Evolutionary conservation across 1,284 basidiomycete genomes (phyloP), one percentile per base, ranked within the genome.

Genomic region (Termitomyces sp.): DNA sequence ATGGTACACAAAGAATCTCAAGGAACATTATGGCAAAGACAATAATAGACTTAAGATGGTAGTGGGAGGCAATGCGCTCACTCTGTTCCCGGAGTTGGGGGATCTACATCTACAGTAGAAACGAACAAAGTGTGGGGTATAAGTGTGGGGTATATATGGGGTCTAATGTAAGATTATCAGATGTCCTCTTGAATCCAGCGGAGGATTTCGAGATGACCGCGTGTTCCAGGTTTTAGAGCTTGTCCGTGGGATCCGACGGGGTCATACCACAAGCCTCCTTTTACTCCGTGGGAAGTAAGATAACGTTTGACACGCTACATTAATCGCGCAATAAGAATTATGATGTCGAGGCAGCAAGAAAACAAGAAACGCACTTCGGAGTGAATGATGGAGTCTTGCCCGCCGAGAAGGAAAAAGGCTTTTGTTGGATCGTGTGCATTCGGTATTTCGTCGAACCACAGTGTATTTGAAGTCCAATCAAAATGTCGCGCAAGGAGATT

Each of bases 391-490:
- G 78, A 78, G 62, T 96, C 94, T 60, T 84, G 80, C 0, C 88
- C 90, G 21, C 91, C 90, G 13, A 96, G 73, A 61, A 94, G 78
- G 67, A 91, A 88, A 52, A 86, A 62, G 13, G 81, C 76, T 70
- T 82, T 77, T 53, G 71, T 62, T 1, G 80, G 78, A 66, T 90
- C 81, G 39, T 77, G 71, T 12, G 85, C 84, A 63, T 89, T 78
- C 0, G 92, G 92, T 42, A 95, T 93, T 62, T 95, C 90, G 68
- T 93, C 90, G 58, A 84, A 88, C 82, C 89, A 95, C 12, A 96
- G 75, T 5, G 90, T 86, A 67, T 96, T 96, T n/a, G 88, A 83
- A 31, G 83, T 78, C 92, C 91, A 94, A 64, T 88, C 86, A 66
- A 92, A 93, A 66, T 90, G 82, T 15, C 92, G 80, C 64, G 89